phyloP scores from a whole-genome alignment of 139 green algal genomes.

The Chlamydomonas urium region DNA sequence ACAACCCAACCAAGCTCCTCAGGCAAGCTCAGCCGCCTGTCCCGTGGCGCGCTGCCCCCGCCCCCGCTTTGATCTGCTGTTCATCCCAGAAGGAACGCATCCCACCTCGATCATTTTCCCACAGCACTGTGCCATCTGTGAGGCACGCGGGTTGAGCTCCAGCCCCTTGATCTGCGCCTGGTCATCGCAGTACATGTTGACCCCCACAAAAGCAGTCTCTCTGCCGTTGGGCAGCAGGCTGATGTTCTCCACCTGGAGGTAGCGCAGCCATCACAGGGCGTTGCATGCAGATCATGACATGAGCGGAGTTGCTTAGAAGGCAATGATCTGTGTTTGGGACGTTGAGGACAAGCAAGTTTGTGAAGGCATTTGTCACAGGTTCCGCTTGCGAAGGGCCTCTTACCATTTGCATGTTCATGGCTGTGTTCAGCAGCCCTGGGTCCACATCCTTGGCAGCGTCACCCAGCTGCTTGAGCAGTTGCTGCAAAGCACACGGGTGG shows the following conservation, averaged over 20 bases:
- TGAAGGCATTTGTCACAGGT: no score
- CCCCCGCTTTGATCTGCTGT: no score
- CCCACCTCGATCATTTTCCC: conserved; percentile 67
- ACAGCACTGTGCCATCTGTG: conserved; percentile 59
- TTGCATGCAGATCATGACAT: not conserved
- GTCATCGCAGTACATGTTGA: conserved; percentile 90
- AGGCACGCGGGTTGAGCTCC: conserved; percentile 66
- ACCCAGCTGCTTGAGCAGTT: conserved; percentile 28
- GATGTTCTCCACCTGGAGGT: conserved; percentile 70
- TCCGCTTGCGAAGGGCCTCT: not conserved
- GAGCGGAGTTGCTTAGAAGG: not conserved
- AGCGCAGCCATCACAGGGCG: not conserved
- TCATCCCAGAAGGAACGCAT: no score
- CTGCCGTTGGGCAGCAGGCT: conserved; percentile 65
- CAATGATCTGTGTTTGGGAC: not conserved
- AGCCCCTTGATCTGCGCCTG: conserved; percentile 58
- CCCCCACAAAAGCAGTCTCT: conserved; percentile 54
- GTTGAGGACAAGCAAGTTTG: not conserved
- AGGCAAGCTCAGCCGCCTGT: no score
- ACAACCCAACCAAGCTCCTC: no score
- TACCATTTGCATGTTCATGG: conserved; percentile 49
- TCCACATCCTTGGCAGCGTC: conserved; percentile 26
- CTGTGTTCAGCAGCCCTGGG: conserved; percentile 26
- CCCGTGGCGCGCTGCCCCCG: no score
- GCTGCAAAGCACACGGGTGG: not conserved